Evolutionary conservation across 805 yeast species (phyloP), one percentile per base, ranked within the genome.

Genomic region (Zygoascus ofunaensis): DNA sequence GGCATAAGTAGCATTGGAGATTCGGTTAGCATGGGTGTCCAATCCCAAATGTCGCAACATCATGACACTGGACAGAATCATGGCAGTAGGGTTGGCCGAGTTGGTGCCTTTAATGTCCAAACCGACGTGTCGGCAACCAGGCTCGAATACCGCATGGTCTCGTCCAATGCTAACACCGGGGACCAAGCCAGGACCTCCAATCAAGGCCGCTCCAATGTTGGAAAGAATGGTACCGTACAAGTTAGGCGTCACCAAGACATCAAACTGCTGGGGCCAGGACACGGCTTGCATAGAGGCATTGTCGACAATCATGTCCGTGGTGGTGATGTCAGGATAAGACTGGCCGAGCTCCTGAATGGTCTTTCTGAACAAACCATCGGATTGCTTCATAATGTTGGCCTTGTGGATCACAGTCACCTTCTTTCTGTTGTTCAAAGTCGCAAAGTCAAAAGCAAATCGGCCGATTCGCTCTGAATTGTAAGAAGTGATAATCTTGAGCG

Each of bases 241-340:
- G 76, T 92, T 89, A 57, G 98, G 98, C 54, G 97, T 87, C 53
- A 92, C 97, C 71, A 90, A 76, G 46, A 92, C 97, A 66, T 92
- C 97, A 62, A 90, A 90, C 73, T 90, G 97, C 70, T 90, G 95
- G 57, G 97, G 97, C 70, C 82, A 77, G 48, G 97, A 89, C 52
- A 90, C 98, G 48, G 97, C 96, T 74, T 90, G 97, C 98, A 90
- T 92, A 50, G 97, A 87, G 50, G 97, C 97, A 65, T 90, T 90
- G 71, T 90, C 98, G 58, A 90, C 97, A 70, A 90, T 92, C 79
- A 92, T 85, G 69, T 89, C 95, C 67, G 80, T 82, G 57, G 81
- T 86, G 51, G 74, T 76, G 54, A 90, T 77, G 48, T 80, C 82
- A 54, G 94, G 94, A 68, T 83, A 90, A 58, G 78, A 80, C 54